Conservation (phyloP, 192 early-diverging fungal genomes). For the Entrophospora sp. region DNA sequence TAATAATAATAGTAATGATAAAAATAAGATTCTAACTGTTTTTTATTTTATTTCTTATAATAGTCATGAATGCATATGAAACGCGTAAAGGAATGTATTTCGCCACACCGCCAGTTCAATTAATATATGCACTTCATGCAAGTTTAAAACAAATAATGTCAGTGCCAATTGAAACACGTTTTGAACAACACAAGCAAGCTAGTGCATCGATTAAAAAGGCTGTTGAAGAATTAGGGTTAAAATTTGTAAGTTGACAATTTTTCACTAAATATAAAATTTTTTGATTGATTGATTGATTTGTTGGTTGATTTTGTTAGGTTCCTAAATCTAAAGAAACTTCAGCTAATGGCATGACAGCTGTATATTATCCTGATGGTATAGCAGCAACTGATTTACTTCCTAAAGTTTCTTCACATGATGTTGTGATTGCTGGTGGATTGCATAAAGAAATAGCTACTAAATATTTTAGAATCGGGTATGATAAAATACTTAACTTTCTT, state of each 20-base stretch:
- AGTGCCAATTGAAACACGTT: constrained; percentile 65
- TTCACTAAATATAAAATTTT: not conserved
- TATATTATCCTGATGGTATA: constrained; percentile 83
- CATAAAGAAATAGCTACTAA: constrained; percentile 68
- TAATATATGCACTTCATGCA: constrained; percentile 78
- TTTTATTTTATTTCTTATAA: not conserved
- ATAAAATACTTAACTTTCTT: not conserved
- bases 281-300: not conserved
- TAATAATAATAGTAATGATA: not conserved
- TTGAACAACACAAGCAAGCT: constrained; percentile 68
- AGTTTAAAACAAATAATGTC: constrained; percentile 67
- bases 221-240: constrained; percentile 61
- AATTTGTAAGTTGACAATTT: constrained; percentile 51
- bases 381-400: constrained; percentile 66
- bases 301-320: constrained; percentile 2
- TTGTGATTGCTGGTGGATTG: constrained; percentile 90
- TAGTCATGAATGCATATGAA: constrained; percentile 94
- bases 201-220: constrained; percentile 66
- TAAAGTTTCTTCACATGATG: constrained; percentile 66
- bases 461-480: constrained; percentile 87
- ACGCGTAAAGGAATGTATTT: constrained; percentile 87
- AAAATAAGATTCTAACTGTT: not conserved
- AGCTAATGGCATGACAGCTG: constrained; percentile 74
- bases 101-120: constrained; percentile 93
- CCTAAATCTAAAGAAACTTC: constrained; percentile 41